Evolutionary conservation across 768 basidiomycete genomes (phyloP), one percentile per base, ranked within the genome.

Genomic region (Pulveroboletus frians): DNA sequence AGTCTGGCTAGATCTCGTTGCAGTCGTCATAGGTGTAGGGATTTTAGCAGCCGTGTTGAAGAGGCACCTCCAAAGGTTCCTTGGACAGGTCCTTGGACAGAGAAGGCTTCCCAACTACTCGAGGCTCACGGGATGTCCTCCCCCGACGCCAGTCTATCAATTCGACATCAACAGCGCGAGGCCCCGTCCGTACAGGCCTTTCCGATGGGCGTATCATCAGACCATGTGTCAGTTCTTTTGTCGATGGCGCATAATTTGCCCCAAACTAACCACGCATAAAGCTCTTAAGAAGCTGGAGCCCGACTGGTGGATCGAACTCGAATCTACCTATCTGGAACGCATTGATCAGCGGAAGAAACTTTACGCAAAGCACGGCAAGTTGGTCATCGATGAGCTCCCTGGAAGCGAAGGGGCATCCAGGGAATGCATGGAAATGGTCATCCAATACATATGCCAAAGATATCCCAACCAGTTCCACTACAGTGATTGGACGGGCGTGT

Each of bases 291-390:
- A 63, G 38, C 65, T 80, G 54, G 78, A 80, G 42, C 73, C 75
- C 4, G 76, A 80, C 52, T 78, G 72, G 63, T 79, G 77, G 76
- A 62, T 80, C n/a, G 79, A 80, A 49, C 69, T 80, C 14, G 77
- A 80, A 52, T 76, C 74, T 5, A 76, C 76, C 0, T 79, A 80
- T 57, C 61, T 63, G 0, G 64, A 69, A 39, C 70, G 75, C 30
- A 68, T 80, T 30, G 53, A 61, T 2, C 73, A 79, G 37, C 68
- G 78, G 31, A 70, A 69, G 50, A 52, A 60, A 23, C 65, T 79
- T 9, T 70, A 74, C 47, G 52, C 56, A 3, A 32, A 63, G 20
- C 70, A 74, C 48, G 74, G 74, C 6, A 70, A 69, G 38, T 57
- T 61, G 3, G 64, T 82, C 9, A 49, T 82, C 15, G 69, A 76